Conservation (phyloP, 192 early-diverging fungal species). For the Podila epigama region DNA sequence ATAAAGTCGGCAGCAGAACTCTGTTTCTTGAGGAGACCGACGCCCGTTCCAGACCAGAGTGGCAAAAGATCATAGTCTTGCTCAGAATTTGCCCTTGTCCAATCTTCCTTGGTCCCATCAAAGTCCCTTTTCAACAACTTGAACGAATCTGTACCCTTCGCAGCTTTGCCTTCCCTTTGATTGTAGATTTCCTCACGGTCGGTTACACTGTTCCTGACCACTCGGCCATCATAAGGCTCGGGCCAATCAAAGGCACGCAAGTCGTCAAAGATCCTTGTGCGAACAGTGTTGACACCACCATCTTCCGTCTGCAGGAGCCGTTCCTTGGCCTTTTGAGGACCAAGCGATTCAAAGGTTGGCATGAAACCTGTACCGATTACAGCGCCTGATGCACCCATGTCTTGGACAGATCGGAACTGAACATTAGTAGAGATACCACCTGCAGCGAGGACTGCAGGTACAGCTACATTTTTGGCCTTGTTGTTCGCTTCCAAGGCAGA, state of each 20-base stretch:
- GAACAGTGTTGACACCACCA: slow-evolving; percentile 47
- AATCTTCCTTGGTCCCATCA: slow-evolving; percentile 21
- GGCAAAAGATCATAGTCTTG: slow-evolving; percentile 28
- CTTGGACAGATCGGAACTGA: slow-evolving; percentile 20
- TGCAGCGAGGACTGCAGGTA: slow-evolving; percentile 35
- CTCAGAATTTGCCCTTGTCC: slow-evolving; percentile 12
- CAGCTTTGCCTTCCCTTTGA: not conserved
- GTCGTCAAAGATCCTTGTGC: slow-evolving; percentile 53
- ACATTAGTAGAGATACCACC: slow-evolving; percentile 33
- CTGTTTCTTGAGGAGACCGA: slow-evolving; percentile 43
- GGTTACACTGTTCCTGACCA: slow-evolving; percentile 30
- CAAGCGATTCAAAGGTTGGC: slow-evolving; percentile 24
- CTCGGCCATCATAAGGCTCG: slow-evolving; percentile 37
- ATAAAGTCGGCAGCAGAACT: slow-evolving; percentile 36
- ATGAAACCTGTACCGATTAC: slow-evolving; percentile 57
- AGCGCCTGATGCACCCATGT: slow-evolving; percentile 51
- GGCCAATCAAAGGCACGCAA: slow-evolving; percentile 52
- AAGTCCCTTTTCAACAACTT: slow-evolving; percentile 28
- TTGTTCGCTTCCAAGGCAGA: slow-evolving; percentile 14
- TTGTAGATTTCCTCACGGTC: slow-evolving; percentile 23
- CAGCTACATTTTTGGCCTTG: not conserved
- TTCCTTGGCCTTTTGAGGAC: slow-evolving; percentile 47
- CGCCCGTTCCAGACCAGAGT: slow-evolving; percentile 34
- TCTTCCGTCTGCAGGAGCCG: slow-evolving; percentile 40
- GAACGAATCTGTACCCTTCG: slow-evolving; percentile 13